These are phyloP conservation scores for Phellinidium pouzarii DNA, from an alignment of 1,284 basidiomycete genomes.

Conservation along the genomic window DNA sequence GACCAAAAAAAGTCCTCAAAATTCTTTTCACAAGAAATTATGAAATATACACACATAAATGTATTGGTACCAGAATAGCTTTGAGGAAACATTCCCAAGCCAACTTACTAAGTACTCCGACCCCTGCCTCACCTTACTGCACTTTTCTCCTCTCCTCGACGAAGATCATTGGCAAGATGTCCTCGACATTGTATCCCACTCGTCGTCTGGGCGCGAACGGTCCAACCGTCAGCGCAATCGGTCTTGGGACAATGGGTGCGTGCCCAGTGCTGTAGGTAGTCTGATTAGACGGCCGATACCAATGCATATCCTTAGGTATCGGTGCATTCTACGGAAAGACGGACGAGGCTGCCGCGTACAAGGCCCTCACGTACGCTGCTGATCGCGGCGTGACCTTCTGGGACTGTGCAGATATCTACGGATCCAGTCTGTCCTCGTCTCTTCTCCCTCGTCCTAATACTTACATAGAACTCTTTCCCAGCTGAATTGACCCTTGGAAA, in stretches of 20 bases:
- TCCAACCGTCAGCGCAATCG: conserved; percentile 14
- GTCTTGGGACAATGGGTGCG: conserved; percentile 18
- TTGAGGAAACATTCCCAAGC: no score
- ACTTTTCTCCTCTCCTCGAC: no score
- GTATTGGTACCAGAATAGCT: no score
- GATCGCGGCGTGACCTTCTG: conserved; percentile 19
- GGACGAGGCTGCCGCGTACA: conserved; percentile 13
- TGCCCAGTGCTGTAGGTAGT: not conserved
- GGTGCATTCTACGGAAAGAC: conserved; percentile 17
- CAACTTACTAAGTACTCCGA: no score
- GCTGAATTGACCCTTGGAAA: conserved; percentile 15
- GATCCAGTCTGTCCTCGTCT: conserved; percentile 5
- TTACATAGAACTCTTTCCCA: not conserved
- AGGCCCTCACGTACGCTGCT: conserved; percentile 16
- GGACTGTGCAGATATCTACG: conserved; percentile 18
- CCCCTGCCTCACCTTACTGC: no score
- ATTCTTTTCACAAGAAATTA: no score
- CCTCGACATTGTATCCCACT: no score
- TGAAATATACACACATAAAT: no score
- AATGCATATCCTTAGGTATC: conserved; percentile 1
- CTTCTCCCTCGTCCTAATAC: not conserved
- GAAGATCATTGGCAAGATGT: no score
- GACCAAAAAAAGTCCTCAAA: no score
- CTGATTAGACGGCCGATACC: not conserved
- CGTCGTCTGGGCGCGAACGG: conserved; percentile 16